Percentiles rank a stretch among this genome's conserved stretches.
Evolutionary conservation across 768 basidiomycete species (phyloP).

Genomic region (Boletellus sp.): DNA sequence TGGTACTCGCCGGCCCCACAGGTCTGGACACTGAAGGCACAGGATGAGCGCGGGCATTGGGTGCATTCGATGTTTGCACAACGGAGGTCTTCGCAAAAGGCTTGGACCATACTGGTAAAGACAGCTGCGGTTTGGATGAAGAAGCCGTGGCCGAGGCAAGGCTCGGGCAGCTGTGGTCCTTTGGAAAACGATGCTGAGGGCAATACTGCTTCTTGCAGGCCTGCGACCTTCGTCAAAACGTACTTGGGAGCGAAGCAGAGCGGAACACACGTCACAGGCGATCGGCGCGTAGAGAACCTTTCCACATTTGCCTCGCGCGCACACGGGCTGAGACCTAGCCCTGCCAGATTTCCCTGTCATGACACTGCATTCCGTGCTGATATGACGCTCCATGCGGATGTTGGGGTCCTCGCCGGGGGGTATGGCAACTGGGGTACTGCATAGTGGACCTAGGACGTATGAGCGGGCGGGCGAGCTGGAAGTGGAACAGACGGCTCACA

Average conservation of each 20-base stretch:
- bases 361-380: constrained; percentile 60
- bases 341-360: constrained; percentile 59
- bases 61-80: constrained; percentile 5
- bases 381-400: constrained; percentile 73
- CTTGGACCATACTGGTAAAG: constrained; percentile 7
- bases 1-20: constrained; percentile 10
- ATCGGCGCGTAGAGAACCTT: constrained; percentile 77
- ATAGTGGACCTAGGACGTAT: constrained; percentile 59
- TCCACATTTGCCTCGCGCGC: constrained; percentile 59
- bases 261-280: constrained; percentile 59
- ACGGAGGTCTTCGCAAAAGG: not conserved
- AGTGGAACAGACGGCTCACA: constrained; percentile 43
- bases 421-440: constrained; percentile 70
- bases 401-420: constrained; percentile 80
- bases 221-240: constrained; percentile 35
- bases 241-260: not conserved
- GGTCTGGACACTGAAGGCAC: constrained; percentile 9
- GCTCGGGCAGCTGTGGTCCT: constrained; percentile 58
- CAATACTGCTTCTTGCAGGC: constrained; percentile 72
- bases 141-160: constrained; percentile 11
- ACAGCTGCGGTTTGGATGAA: constrained; percentile 7
- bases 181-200: constrained; percentile 73
- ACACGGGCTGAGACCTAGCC: constrained; percentile 49
- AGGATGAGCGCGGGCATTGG: constrained; percentile 1
- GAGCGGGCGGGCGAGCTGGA: not conserved